Conservation (phyloP, 495 filamentous ascomycete species). For the Lophiostoma macrostomum region DNA sequence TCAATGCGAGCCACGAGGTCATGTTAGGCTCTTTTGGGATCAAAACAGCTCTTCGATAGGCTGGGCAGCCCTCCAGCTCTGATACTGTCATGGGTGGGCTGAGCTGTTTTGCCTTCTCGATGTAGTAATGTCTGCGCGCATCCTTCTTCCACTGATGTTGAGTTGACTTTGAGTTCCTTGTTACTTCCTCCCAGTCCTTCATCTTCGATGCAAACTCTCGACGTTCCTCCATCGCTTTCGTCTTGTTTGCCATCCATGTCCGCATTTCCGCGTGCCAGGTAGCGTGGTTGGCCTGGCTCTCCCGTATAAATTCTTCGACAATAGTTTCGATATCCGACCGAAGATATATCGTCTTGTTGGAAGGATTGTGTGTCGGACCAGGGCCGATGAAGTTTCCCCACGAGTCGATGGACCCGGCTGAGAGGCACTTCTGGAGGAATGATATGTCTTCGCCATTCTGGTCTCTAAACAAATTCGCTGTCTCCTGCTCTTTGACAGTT, state of each 20-base stretch:
- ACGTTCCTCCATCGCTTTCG: conserved; percentile 9
- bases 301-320: conserved; percentile 14
- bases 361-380: conserved; percentile 16
- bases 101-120: conserved; percentile 18
- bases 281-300: conserved; percentile 9
- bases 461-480: conserved; percentile 5
- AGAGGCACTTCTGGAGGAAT: conserved; percentile 25
- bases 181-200: conserved; percentile 28
- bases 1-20: conserved; percentile 27
- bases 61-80: conserved; percentile 15
- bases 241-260: conserved; percentile 19
- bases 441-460: conserved; percentile 17
- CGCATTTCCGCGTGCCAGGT: conserved; percentile 16
- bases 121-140: conserved; percentile 23
- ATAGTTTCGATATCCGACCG: conserved; percentile 16
- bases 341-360: conserved; percentile 20
- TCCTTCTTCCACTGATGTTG: conserved; percentile 21
- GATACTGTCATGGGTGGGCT: conserved; percentile 21
- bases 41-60: conserved; percentile 21
- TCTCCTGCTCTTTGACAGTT: conserved; percentile 29
- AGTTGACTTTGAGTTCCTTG: not conserved
- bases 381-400: conserved; percentile 31
- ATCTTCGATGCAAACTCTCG: conserved; percentile 24
- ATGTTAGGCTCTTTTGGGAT: conserved; percentile 30
- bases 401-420: conserved; percentile 29